Evolutionary conservation across 106 monocot species (phyloP).

Genomic region (Dendrobium huoshanense): DNA sequence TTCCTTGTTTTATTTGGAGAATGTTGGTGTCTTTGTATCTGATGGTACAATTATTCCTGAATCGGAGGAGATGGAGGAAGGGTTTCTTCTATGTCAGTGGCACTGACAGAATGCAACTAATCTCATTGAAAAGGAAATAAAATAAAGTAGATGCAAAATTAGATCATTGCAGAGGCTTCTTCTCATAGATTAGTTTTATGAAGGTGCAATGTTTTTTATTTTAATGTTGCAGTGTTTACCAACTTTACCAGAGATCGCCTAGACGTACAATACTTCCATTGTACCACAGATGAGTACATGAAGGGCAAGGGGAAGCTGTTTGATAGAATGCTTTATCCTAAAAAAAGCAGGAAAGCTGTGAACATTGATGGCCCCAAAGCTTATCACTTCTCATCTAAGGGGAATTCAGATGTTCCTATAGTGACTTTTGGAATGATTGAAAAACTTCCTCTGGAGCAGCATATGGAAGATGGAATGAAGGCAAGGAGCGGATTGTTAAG

Average conservation of each 20-base stretch:
- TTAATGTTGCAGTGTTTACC: conserved; percentile 67
- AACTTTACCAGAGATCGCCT: conserved; percentile 51
- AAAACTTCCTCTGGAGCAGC: too few species aligned
- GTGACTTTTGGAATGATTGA: conserved; percentile 47
- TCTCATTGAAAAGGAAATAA: too few species aligned
- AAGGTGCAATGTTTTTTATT: conserved; percentile 54
- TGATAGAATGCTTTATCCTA: conserved; percentile 55
- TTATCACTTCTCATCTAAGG: conserved; percentile 36
- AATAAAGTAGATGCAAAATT: too few species aligned
- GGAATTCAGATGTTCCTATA: conserved; percentile 53
- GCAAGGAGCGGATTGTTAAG: too few species aligned
- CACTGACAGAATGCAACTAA: background rate
- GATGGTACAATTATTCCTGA: conserved; percentile 1
- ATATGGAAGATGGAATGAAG: too few species aligned
- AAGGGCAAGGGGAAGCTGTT: conserved; percentile 56
- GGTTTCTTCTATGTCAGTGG: conserved; percentile 10
- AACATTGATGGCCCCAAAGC: conserved; percentile 56
- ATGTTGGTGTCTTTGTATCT: background rate
- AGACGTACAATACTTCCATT: conserved; percentile 59
- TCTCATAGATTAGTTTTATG: conserved; percentile 43
- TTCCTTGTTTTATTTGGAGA: background rate
- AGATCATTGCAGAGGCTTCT: conserved; percentile 12
- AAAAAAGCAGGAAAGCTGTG: conserved; percentile 47
- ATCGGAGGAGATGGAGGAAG: conserved; percentile 7
- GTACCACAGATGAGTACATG: conserved; percentile 37